phyloP scores from a whole-genome alignment of 108 stramenopile species.

The Conticribra weissflogii region DNA sequence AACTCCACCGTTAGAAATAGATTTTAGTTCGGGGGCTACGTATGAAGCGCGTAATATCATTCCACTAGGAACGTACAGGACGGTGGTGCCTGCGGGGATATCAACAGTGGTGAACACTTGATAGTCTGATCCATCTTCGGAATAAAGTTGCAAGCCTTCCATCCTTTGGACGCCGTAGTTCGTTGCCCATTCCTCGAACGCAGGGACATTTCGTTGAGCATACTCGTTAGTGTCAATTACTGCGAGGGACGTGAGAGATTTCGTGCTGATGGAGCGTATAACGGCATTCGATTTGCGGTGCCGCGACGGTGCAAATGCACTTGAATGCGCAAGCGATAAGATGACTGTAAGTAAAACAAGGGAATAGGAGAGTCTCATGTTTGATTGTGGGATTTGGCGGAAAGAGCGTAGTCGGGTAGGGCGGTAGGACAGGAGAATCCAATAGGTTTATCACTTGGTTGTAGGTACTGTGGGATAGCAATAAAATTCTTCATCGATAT shows the following conservation, averaged over 20 bases:
- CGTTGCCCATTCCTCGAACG: constrained; percentile 43
- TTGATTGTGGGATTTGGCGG: no score
- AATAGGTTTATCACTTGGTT: no score
- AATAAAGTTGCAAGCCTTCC: constrained; percentile 43
- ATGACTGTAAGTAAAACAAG: no score
- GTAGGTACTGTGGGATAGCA: no score
- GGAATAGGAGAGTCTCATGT: no score
- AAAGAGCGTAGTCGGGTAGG: no score
- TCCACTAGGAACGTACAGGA: constrained; percentile 40
- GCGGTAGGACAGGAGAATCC: no score
- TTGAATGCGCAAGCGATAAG: no score
- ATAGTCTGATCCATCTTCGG: constrained; percentile 43
- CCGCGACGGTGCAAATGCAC: background rate
- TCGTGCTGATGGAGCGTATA: background rate
- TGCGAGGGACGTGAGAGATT: background rate
- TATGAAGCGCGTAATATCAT: constrained; percentile 20
- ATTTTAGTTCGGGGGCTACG: constrained; percentile 19
- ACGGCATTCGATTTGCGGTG: background rate
- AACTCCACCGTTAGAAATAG: constrained; percentile 26
- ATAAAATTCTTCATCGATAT: no score
- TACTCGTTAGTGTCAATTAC: constrained; percentile 29
- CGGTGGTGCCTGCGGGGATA: constrained; percentile 44
- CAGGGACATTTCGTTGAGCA: constrained; percentile 26
- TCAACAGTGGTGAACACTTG: constrained; percentile 43
- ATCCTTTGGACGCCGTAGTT: constrained; percentile 44